phyloP scores from a whole-genome alignment of 2,329 filamentous ascomycete genomes.

The Talaromyces sp. region DNA sequence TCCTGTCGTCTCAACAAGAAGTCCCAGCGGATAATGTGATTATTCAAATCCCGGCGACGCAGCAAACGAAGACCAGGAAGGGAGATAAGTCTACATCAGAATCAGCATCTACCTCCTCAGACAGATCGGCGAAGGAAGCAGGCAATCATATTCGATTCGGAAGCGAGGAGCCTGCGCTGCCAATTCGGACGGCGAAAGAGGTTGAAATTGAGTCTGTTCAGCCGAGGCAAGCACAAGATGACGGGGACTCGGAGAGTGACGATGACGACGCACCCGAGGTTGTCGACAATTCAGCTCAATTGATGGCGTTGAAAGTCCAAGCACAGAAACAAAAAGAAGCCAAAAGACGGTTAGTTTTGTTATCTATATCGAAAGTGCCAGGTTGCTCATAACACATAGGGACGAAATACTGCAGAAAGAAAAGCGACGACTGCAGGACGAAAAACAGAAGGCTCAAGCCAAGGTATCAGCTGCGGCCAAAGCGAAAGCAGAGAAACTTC shows the following conservation, averaged over 20 bases:
- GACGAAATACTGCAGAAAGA: slow-evolving; percentile 39
- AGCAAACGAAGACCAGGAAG: neutral
- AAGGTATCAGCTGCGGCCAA: slow-evolving; percentile 28
- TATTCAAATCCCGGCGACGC: slow-evolving; percentile 9
- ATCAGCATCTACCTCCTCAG: neutral
- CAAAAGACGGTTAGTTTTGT: slow-evolving; percentile 34
- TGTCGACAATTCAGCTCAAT: slow-evolving; percentile 39
- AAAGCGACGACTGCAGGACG: slow-evolving; percentile 40
- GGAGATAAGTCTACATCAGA: neutral
- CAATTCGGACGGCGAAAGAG: slow-evolving; percentile 23
- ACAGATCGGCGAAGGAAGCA: neutral
- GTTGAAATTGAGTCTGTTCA: slow-evolving; percentile 22
- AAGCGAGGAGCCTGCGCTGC: slow-evolving; percentile 39
- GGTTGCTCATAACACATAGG: slow-evolving; percentile 21
- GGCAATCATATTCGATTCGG: slow-evolving; percentile 38
- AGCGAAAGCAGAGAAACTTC: slow-evolving; percentile 28
- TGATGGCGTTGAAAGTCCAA: slow-evolving; percentile 36
- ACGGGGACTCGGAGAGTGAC: slow-evolving; percentile 22
- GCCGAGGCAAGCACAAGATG: neutral
- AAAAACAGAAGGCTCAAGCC: slow-evolving; percentile 39
- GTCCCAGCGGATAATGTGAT: slow-evolving; percentile 1
- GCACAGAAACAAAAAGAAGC: slow-evolving; percentile 38
- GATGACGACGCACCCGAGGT: slow-evolving; percentile 41
- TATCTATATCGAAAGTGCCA: neutral
- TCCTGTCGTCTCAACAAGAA: slow-evolving; percentile 19